Evolutionary conservation across 2,329 filamentous ascomycete genomes (phyloP).

Genomic region (Pleomassaria siparia): DNA sequence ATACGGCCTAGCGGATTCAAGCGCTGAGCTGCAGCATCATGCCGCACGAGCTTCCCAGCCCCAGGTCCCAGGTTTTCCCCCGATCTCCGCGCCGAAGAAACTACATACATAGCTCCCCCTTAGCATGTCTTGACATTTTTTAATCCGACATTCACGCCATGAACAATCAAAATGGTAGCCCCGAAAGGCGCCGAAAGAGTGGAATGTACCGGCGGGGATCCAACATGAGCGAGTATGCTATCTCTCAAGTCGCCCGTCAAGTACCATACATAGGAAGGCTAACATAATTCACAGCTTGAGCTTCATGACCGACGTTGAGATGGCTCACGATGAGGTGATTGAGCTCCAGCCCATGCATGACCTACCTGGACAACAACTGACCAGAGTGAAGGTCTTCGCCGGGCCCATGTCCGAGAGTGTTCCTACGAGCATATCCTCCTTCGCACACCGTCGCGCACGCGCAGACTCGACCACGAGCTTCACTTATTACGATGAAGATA

Average conservation of each 20-base stretch:
- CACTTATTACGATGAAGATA: slow-evolving; percentile 77
- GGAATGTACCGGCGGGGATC: slow-evolving; percentile 66
- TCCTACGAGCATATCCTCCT: slow-evolving; percentile 91
- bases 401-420: slow-evolving; percentile 94
- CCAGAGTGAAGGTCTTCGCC: slow-evolving; percentile 68
- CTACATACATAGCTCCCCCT: not conserved
- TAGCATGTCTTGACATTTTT: not conserved
- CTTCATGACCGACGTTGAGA: slow-evolving; percentile 94
- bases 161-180: slow-evolving; percentile 31
- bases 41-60: not conserved
- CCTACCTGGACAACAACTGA: slow-evolving; percentile 37
- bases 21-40: not conserved
- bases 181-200: slow-evolving; percentile 37
- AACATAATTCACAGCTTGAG: slow-evolving; percentile 55
- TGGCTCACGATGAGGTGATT: slow-evolving; percentile 89
- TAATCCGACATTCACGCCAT: not conserved
- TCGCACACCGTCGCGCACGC: slow-evolving; percentile 78
- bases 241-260: not conserved
- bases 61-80: not conserved
- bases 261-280: slow-evolving; percentile 8
- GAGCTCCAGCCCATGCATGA: slow-evolving; percentile 32
- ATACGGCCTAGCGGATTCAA: not conserved
- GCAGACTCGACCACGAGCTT: slow-evolving; percentile 89
- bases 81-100: not conserved
- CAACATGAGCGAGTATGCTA: slow-evolving; percentile 57